These are phyloP conservation scores for Nemania bipapillata DNA, from an alignment of 2,329 filamentous ascomycete genomes.

Conservation along the genomic window DNA sequence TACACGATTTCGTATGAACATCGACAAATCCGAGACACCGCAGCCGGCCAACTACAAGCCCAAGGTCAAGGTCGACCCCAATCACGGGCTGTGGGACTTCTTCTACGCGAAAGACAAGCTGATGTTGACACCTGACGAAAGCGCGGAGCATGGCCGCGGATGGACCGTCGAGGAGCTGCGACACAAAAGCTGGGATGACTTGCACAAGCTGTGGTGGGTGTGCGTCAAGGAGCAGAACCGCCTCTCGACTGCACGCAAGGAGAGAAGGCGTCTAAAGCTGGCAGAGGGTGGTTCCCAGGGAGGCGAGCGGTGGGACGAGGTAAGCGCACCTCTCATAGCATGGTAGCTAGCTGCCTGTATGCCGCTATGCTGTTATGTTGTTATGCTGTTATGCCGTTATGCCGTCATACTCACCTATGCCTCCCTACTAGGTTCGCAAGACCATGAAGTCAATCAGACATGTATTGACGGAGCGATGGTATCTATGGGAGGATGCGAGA, in stretches of 20 bases:
- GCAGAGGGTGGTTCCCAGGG: slow-evolving; percentile 63
- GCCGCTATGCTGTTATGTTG: too few relatives aligned
- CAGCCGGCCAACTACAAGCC: slow-evolving; percentile 74
- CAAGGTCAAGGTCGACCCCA: slow-evolving; percentile 68
- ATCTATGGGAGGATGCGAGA: slow-evolving; percentile 83
- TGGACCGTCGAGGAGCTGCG: slow-evolving; percentile 90
- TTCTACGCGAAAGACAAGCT: slow-evolving; percentile 77
- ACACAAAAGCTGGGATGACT: slow-evolving; percentile 90
- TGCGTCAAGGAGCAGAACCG: slow-evolving; percentile 92
- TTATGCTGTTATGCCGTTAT: too few relatives aligned
- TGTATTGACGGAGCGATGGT: slow-evolving; percentile 85
- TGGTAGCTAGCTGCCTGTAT: too few relatives aligned
- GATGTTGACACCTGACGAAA: slow-evolving; percentile 77
- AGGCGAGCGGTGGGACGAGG: slow-evolving; percentile 69
- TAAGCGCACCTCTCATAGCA: slow-evolving; percentile 54
- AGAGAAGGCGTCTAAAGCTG: slow-evolving; percentile 73
- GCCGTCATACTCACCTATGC: slow-evolving; percentile 9
- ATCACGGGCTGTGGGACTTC: slow-evolving; percentile 94
- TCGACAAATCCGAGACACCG: slow-evolving; percentile 77
- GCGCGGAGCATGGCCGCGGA: slow-evolving; percentile 76
- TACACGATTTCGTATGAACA: slow-evolving; percentile 76
- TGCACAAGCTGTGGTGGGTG: slow-evolving; percentile 93
- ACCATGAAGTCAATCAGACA: slow-evolving; percentile 88
- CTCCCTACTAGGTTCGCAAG: slow-evolving; percentile 68
- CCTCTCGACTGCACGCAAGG: slow-evolving; percentile 78